These are phyloP conservation scores for Dissoconium aciculare DNA, from an alignment of 2,329 filamentous ascomycete species.

Conservation along the genomic window DNA sequence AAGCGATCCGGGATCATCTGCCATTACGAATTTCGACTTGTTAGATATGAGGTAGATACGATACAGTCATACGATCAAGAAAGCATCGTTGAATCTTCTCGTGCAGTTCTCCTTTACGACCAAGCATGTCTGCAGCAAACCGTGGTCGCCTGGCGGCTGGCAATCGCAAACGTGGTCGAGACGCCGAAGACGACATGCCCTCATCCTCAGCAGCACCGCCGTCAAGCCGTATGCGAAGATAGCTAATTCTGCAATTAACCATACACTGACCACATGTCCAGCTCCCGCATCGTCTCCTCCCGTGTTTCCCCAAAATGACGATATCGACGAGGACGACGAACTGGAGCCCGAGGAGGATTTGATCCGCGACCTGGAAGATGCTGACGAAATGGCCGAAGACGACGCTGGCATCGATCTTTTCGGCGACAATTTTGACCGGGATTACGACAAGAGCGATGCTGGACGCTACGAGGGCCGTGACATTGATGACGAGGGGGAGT, in stretches of 20 bases:
- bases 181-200: conserved; percentile 45
- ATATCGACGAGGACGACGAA: conserved; percentile 51
- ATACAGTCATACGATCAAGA: no score
- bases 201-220: conserved; percentile 44
- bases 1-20: no score
- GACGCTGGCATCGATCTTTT: conserved; percentile 59
- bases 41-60: no score
- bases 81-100: no score
- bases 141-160: conserved; percentile 44
- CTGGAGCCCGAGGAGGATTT: conserved; percentile 55
- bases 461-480: conserved; percentile 53
- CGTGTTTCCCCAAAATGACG: conserved; percentile 53
- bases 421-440: conserved; percentile 50
- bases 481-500: conserved; percentile 65
- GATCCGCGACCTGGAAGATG: conserved; percentile 49
- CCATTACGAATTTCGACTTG: no score
- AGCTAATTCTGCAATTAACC: neutral
- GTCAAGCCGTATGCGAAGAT: conserved; percentile 44
- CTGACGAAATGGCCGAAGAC: conserved; percentile 55
- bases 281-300: conserved; percentile 46
- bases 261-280: conserved; percentile 17
- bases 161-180: conserved; percentile 48
- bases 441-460: conserved; percentile 40
- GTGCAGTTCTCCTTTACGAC: conserved; percentile 68
- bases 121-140: conserved; percentile 71